These are phyloP conservation scores for Angophora floribunda DNA, from an alignment of 345 rosid genomes.

Conservation along the genomic window DNA sequence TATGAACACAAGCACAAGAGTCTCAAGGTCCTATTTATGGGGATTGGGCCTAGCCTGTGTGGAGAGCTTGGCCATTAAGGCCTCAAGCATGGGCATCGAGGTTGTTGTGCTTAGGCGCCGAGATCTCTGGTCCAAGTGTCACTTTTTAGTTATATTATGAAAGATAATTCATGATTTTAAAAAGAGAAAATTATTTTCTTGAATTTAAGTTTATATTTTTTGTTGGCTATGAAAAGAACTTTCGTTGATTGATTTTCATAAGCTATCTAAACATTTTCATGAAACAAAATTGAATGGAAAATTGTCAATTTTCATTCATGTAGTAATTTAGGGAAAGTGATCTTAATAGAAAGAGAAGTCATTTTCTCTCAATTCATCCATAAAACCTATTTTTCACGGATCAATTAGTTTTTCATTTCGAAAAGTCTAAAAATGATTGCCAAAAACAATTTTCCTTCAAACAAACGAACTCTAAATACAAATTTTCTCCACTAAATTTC, in stretches of 20 bases:
- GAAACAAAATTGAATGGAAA: not conserved
- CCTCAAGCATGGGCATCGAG: too few relatives aligned
- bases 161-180: not conserved
- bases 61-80: not conserved
- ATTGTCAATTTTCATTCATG: not conserved
- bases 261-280: accelerated
- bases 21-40: not conserved
- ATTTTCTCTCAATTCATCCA: not conserved
- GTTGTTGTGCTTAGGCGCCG: not conserved
- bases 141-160: not conserved
- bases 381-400: not conserved
- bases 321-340: not conserved
- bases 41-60: not conserved
- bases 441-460: not conserved
- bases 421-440: not conserved
- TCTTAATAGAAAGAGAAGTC: accelerated
- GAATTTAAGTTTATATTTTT: not conserved
- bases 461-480: not conserved
- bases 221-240: not conserved
- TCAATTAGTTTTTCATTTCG: not conserved
- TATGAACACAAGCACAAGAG: accelerated
- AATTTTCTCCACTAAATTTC: not conserved
- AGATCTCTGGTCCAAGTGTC: not conserved
- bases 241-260: not conserved
- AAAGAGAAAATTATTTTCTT: not conserved